Evolutionary conservation across 2,329 filamentous ascomycete genomes (phyloP).

Genomic region (Verticillium isaacii): DNA sequence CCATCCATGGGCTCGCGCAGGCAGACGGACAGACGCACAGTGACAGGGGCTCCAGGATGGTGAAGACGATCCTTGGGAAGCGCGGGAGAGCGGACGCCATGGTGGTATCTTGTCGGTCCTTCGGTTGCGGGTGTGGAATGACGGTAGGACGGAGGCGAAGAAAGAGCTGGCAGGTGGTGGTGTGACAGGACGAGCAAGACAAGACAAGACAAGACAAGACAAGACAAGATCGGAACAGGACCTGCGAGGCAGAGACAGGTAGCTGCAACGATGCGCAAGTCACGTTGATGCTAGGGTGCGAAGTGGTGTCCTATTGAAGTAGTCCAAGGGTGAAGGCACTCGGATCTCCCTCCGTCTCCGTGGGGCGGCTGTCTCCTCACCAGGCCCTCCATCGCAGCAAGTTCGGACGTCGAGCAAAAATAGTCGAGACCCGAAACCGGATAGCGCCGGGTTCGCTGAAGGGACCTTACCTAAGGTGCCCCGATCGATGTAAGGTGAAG

Average conservation of each 20-base stretch:
- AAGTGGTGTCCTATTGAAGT: background rate
- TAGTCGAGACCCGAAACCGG: background rate
- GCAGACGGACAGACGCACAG: conserved; percentile 41
- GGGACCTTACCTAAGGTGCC: background rate
- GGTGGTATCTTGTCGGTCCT: background rate
- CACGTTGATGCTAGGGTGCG: background rate
- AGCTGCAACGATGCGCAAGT: background rate
- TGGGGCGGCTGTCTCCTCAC: background rate
- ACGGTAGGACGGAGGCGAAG: background rate
- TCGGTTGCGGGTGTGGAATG: background rate
- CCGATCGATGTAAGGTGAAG: no score
- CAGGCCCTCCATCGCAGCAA: background rate
- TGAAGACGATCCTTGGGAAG: conserved; percentile 63
- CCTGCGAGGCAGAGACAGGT: background rate
- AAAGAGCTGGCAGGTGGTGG: background rate
- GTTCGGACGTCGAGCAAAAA: background rate
- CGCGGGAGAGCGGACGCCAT: conserved; percentile 61
- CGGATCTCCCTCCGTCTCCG: background rate
- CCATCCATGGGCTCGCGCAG: background rate
- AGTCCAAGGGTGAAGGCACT: background rate
- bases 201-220: no score
- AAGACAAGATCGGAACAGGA: background rate
- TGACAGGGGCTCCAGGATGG: conserved; percentile 63
- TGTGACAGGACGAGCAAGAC: background rate
- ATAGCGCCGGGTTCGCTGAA: background rate